Conservation (phyloP, 768 basidiomycete genomes). For the Erythrobasidium yunnanense region DNA sequence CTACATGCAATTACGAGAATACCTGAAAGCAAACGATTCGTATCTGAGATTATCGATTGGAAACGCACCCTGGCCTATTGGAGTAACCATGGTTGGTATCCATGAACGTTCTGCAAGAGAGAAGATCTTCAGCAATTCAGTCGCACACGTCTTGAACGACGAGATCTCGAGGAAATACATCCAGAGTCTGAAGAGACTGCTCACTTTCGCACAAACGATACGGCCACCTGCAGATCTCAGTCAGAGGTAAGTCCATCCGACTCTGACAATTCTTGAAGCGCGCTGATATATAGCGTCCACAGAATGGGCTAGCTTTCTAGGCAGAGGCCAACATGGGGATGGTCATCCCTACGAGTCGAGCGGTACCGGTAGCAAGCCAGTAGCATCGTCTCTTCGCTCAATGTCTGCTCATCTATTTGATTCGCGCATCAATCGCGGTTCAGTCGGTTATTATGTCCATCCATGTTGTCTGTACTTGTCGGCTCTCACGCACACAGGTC, state of each 20-base stretch:
- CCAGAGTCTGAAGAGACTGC: slow-evolving; percentile 82
- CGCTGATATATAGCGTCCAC: background rate
- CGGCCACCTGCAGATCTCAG: slow-evolving; percentile 79
- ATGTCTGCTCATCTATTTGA: background rate
- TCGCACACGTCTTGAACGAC: slow-evolving; percentile 96
- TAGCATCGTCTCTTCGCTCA: background rate
- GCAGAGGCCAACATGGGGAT: background rate
- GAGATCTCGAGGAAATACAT: slow-evolving; percentile 99
- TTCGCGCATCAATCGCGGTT: no score
- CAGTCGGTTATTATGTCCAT: no score
- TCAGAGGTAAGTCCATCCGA: slow-evolving; percentile 28
- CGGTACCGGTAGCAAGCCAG: background rate
- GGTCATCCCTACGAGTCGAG: background rate
- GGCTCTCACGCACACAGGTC: background rate
- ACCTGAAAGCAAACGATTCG: slow-evolving; percentile 89
- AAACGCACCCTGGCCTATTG: slow-evolving; percentile 99
- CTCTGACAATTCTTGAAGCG: background rate
- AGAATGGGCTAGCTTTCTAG: slow-evolving; percentile 4
- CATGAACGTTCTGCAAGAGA: slow-evolving; percentile 96
- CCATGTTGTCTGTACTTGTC: background rate
- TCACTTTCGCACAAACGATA: slow-evolving; percentile 92
- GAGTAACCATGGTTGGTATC: slow-evolving; percentile 95
- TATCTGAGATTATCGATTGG: slow-evolving; percentile 95
- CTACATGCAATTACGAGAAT: slow-evolving; percentile 89
- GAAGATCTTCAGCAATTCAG: slow-evolving; percentile 92